phyloP scores from a whole-genome alignment of 768 basidiomycete genomes.

The Leccinum longicurvipes region DNA sequence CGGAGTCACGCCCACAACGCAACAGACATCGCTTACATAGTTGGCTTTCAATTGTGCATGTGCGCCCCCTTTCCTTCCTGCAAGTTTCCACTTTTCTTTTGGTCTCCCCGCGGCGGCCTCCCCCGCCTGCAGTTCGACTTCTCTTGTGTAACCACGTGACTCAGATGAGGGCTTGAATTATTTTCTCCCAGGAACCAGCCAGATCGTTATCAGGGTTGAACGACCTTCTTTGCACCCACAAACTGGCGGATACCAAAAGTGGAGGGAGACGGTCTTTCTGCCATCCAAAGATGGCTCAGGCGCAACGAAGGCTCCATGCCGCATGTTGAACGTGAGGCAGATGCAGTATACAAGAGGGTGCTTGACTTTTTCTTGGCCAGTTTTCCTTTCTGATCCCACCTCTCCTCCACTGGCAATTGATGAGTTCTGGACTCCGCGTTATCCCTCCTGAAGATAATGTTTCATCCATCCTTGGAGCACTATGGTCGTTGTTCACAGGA shows the following conservation, averaged over 20 bases:
- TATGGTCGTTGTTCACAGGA: constrained; percentile 11
- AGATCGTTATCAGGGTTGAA: neutral
- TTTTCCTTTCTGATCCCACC: neutral
- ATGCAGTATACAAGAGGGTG: neutral
- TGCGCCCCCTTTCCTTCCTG: too few relatives aligned
- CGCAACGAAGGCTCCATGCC: constrained; percentile 4
- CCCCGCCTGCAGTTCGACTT: too few relatives aligned
- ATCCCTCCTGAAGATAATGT: constrained; percentile 15
- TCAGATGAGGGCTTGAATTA: too few relatives aligned
- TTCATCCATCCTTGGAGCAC: constrained; percentile 1
- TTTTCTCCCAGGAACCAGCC: neutral
- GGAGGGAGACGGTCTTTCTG: constrained; percentile 15
- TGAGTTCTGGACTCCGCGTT: constrained; percentile 16
- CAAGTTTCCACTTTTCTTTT: too few relatives aligned
- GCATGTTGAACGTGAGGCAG: constrained; percentile 17
- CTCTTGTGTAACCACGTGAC: too few relatives aligned
- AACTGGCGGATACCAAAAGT: constrained; percentile 3
- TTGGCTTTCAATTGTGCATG: too few relatives aligned
- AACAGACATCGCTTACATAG: too few relatives aligned
- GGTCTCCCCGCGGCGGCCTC: too few relatives aligned
- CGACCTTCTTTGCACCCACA: constrained; percentile 1
- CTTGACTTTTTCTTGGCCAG: neutral
- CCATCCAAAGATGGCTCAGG: neutral
- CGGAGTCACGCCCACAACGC: too few relatives aligned
- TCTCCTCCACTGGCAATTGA: too few relatives aligned